Evolutionary conservation across 2,329 filamentous ascomycete species (phyloP), one percentile per base, ranked within the genome.

Genomic region (Monilinia fructicola): DNA sequence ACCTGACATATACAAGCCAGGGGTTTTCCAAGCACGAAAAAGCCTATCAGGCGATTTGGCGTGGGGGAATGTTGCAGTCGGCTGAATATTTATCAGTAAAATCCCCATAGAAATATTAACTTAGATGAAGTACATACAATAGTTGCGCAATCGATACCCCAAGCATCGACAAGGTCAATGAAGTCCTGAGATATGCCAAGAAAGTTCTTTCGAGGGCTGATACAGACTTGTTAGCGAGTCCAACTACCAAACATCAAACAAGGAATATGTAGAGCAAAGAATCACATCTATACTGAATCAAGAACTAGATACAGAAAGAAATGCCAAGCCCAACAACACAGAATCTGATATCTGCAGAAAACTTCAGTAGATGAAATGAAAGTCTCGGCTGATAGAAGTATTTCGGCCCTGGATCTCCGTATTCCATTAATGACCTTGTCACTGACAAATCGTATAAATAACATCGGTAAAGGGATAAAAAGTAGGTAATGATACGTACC

Each of bases 201-300:
- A 89, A 93, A 23, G 90, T 93, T 66, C 90, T 82, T 77, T 93
- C 89, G 65, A 92, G 83, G 48, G 90, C 90, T 92, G 72, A 11
- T n/a, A 44, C 21, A 28, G 9, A 44, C 28, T 31, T 42, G 67
- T 70, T 62, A 71, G 67, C 65, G 50, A 65, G 40, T 61, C 23
- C 40, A 14, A 26, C 21, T 38, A 44, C 54, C 12, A 61, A 38
- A 60, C 3, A 4, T 35, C 48, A 21, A 31, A 16, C 31, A 28
- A 18, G 16, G 9, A 26, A 35, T 23, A 21, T 35, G 44, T 53
- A 35, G 35, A 65, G 21, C 18, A 42, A 54, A 52, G 9, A 26
- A 48, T n/a, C n/a, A 10, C 52, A 50, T 38, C 18, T 21, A 54
- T 38, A 38, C 48, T 21, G 10, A 54, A 40, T 48, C n/a, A 62